phyloP scores from a whole-genome alignment of 768 basidiomycete genomes.

The Pisolithus marmoratus region DNA sequence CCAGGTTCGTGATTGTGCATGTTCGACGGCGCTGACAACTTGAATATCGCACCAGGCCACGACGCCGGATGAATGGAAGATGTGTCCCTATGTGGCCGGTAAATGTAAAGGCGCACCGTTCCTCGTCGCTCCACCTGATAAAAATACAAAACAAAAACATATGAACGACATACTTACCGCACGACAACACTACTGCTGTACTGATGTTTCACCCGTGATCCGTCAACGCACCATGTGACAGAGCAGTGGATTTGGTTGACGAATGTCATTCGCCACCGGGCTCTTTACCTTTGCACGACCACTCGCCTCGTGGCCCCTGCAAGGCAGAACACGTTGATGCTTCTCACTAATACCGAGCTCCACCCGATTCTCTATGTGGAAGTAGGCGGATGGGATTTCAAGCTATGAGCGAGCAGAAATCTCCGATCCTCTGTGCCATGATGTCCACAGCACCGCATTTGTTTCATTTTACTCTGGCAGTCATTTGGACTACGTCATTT shows the following conservation, averaged over 20 bases:
- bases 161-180: too few relatives aligned
- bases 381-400: constrained; percentile 20
- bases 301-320: constrained; percentile 24
- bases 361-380: constrained; percentile 21
- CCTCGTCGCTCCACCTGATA: too few relatives aligned
- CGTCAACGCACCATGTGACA: neutral
- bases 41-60: too few relatives aligned
- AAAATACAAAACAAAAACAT: too few relatives aligned
- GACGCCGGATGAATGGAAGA: too few relatives aligned
- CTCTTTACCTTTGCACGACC: constrained; percentile 16
- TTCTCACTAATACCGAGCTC: constrained; percentile 29
- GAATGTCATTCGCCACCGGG: constrained; percentile 13
- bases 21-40: too few relatives aligned
- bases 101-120: too few relatives aligned
- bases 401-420: constrained; percentile 24
- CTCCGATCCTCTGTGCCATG: constrained; percentile 6
- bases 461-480: constrained; percentile 16
- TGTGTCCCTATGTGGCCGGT: too few relatives aligned
- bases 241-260: neutral
- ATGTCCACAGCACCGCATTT: constrained; percentile 15
- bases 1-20: too few relatives aligned
- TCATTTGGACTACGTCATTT: constrained; percentile 10
- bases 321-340: constrained; percentile 27
- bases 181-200: neutral
- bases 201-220: neutral